These are phyloP conservation scores for Botryobasidium botryosum DNA, from an alignment of 768 basidiomycete genomes.

Conservation along the genomic window DNA sequence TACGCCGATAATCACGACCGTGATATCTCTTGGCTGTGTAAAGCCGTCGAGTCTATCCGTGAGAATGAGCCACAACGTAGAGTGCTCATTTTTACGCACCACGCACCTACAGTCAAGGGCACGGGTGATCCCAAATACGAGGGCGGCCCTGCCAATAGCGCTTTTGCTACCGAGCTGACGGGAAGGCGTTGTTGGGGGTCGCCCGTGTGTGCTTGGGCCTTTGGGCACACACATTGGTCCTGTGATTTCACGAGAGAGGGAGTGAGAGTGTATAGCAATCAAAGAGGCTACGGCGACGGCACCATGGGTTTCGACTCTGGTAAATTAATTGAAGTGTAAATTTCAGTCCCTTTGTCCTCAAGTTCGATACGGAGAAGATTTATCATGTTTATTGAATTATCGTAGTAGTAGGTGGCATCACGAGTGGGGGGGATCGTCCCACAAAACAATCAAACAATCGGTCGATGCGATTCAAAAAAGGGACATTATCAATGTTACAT, in stretches of 20 bases:
- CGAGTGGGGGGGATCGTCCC: too few relatives aligned
- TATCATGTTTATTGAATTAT: too few relatives aligned
- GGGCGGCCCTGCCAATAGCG: constrained; percentile 1
- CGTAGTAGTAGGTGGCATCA: too few relatives aligned
- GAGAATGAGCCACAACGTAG: constrained; percentile 18
- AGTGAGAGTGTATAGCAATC: constrained; percentile 24
- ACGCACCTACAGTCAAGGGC: constrained; percentile 24
- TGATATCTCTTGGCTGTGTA: constrained; percentile 23
- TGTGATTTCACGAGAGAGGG: constrained; percentile 23
- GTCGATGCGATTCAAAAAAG: too few relatives aligned
- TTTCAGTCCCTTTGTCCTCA: too few relatives aligned
- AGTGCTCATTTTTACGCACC: constrained; percentile 25
- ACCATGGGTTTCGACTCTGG: too few relatives aligned
- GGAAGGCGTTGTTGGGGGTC: not conserved
- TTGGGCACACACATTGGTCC: constrained; percentile 27
- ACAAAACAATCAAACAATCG: too few relatives aligned
- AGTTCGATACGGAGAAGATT: too few relatives aligned
- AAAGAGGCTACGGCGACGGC: constrained; percentile 18
- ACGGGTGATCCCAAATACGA: constrained; percentile 19
- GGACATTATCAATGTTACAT: too few relatives aligned
- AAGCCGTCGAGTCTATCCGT: constrained; percentile 15
- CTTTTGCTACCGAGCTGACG: not conserved
- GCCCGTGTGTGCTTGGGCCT: constrained; percentile 23
- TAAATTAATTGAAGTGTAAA: too few relatives aligned
- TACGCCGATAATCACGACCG: constrained; percentile 16